Evolutionary conservation across 2,329 filamentous ascomycete genomes (phyloP), one percentile per base, ranked within the genome.

Genomic region (Diatrype stigma): DNA sequence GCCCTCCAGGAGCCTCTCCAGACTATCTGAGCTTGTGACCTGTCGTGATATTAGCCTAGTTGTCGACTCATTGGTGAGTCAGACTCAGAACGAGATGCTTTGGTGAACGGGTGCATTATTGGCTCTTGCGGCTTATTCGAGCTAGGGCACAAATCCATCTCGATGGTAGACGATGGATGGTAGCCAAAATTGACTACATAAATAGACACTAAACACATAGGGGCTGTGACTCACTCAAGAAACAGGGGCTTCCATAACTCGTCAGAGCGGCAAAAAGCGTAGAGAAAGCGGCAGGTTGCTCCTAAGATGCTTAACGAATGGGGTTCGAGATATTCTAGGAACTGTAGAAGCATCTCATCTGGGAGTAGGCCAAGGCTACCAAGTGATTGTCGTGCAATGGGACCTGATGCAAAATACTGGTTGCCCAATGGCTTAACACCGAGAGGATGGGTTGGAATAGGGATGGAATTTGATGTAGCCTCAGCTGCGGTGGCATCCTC

Each of bases 231-330:
- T 82, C 84, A 96, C 91, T 84, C 81, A 56, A 96, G 78, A 62
- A 93, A 95, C 19, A 96, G 70, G 17, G 84, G 70, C 69, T 94
- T 92, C 93, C 93, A 97, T 34, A 96, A 68, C 62, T 97, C 93
- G 57, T 96, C 93, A 45, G 83, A 83, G 46, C 86, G 78, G 49
- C 86, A 88, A 66, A 93, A 95, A 1, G 91, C 92, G 75, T 91
- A 93, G 16, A 97, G 72, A 48, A 89, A 91, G 67, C 85, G 90
- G 75, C 92, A 96, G 6, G 91, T 88, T 50, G 81, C 80, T 8
- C 90, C 90, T 40, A 97, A 72, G 7, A 70, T 72, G 50, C 85
- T 69, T 48, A 97, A 72, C 48, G 77, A 74, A 10, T 68, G 61
- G 46, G 80, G 74, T 61, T 92, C 86, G 44, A 96, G 76, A 61